Evolutionary conservation across 306 rosid species (phyloP), one percentile per base, ranked within the genome.

Genomic region (Sicyos edulis): DNA sequence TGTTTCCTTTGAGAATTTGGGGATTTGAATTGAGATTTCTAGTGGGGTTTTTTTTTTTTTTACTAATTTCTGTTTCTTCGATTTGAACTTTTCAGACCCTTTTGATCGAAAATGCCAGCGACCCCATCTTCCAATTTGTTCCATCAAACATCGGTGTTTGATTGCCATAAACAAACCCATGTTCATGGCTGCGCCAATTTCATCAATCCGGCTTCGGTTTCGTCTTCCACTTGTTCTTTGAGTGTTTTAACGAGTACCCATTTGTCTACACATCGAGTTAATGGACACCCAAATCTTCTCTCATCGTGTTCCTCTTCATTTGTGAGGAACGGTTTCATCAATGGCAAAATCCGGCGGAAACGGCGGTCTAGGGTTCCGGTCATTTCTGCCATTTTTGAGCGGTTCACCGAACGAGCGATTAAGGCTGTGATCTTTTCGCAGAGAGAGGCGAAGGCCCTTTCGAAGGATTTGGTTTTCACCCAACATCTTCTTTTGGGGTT

Each of bases 401-500:
- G 89, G 3, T 88, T 93, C 77, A 88, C 97, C 0, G 97, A 91
- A 70, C 79, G 96, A 58, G 87, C 96, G n/a, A 85, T 93, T 11
- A 88, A 87, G 73, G 91, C 87, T 0, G 84, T 93, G 9, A 73
- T 87, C 51, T 85, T 82, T 17, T 87, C 99, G 32, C 95, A 87
- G 17, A 83, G 80, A 70, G 96, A 93, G 71, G 96, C 99, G 6
- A 88, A 77, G 34, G 75, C 86, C 8, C 80, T 87, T 7, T 90
- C 87, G 3, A 82, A 86, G 20, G 86, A 85, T 49, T 77, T 82
- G 74, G 91, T 93, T 44, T 83, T 77, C 37, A 75, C 88, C 3
- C 93, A 88, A 75, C 96, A 93, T 67, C 88, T 93, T 20, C 54
- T 93, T 76, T 79, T 93, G 73, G 99, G 99, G 75, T 78, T 93